Evolutionary conservation across 306 rosid genomes (phyloP), one percentile per base, ranked within the genome.

Genomic region (Pachyrhizus erosus): DNA sequence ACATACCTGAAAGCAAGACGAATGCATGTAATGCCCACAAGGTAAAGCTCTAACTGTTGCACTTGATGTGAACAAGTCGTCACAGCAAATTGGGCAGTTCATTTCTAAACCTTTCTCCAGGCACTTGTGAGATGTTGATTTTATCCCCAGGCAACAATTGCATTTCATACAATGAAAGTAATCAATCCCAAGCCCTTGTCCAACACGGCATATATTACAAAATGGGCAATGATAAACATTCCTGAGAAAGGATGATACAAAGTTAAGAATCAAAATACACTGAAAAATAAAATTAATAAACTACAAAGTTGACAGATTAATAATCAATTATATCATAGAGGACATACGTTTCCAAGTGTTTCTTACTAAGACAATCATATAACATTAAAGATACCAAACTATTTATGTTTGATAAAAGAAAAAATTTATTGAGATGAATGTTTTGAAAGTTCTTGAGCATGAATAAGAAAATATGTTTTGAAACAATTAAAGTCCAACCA

Each of bases 1-100:
- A 54, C 46, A 84, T 46, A 79, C 99, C 99, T 96, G 99, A 88
- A 96, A 96, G 89, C 99, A 96, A 84, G 98, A 97, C 39, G 99
- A 96, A 89, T 96, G 99, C 99, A 96, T 96, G 88, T 93, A 96
- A 86, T 96, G 99, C 64, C 99, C 99, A 86, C 99, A 96, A 11
- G 98, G 97, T 78, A 93, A 92, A 71, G 92, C 94, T 83, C 99
- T 90, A 82, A 96, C 97, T 5, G 98, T 89, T 58, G 97, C 96
- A 88, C 98, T 96, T 75, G 99, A 96, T 76, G 99, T 96, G 83
- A 96, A 96, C 11, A 96, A 82, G 85, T 91, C 92, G 27, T 96
- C 99, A 20, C 98, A 93, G 89, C 99, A 96, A 81, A 96, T 96
- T 75, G 99, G 99, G 86, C 99, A 96, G 80, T 96, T 96, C 80